Percentiles rank a stretch among this genome's conserved stretches.
Conservation (phyloP, 192 early-diverging fungal genomes). For the Rhizophagus prolifer region DNA sequence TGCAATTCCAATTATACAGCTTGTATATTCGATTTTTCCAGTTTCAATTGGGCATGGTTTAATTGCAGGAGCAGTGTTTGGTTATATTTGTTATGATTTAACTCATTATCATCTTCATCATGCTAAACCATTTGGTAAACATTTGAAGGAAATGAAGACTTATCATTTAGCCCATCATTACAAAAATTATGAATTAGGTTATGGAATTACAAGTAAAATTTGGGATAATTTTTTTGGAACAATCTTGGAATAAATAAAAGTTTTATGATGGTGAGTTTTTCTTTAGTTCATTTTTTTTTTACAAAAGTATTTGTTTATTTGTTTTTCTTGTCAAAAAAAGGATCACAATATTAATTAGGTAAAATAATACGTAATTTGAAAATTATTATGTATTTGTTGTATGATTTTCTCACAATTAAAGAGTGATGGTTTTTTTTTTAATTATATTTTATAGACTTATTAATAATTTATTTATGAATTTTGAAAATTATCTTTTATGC, state of each 20-base stretch:
- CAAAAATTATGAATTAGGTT: slow-evolving; percentile 83
- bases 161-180: slow-evolving; percentile 97
- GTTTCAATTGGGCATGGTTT: slow-evolving; percentile 63
- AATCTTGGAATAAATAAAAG: slow-evolving; percentile 4
- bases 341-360: too few relatives aligned
- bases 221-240: slow-evolving; percentile 86
- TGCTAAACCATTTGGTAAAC: slow-evolving; percentile 66
- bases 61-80: slow-evolving; percentile 70
- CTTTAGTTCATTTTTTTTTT: too few relatives aligned
- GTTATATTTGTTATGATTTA: slow-evolving; percentile 91
- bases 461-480: too few relatives aligned
- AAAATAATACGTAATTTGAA: too few relatives aligned
- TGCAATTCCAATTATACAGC: slow-evolving; percentile 57
- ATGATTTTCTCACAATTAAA: too few relatives aligned
- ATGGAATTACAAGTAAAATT: slow-evolving; percentile 87
- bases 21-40: slow-evolving; percentile 62
- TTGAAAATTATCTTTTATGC: too few relatives aligned
- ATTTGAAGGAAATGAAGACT: slow-evolving; percentile 86
- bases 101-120: slow-evolving; percentile 97
- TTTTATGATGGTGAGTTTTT: too few relatives aligned
- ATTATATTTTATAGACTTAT: too few relatives aligned
- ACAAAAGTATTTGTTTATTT: too few relatives aligned
- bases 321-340: too few relatives aligned
- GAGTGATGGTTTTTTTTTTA: too few relatives aligned
- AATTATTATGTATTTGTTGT: too few relatives aligned